phyloP scores from a whole-genome alignment of 345 rosid genomes.

The Toxicodendron radicans region DNA sequence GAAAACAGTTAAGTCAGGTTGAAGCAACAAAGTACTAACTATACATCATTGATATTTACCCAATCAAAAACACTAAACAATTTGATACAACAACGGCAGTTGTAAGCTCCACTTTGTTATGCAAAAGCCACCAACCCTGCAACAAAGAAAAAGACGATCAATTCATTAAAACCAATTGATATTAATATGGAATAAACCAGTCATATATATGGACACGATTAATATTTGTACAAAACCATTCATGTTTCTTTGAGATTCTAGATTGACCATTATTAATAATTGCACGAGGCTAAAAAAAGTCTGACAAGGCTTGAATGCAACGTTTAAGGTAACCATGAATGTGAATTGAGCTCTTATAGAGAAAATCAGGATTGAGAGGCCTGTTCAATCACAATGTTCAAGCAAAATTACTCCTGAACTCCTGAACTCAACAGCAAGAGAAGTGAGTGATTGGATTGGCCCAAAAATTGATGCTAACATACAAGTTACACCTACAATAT shows the following conservation, averaged over 20 bases:
- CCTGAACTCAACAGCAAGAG: neutral
- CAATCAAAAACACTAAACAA: slow-evolving; percentile 66
- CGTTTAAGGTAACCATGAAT: neutral
- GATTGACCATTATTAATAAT: neutral
- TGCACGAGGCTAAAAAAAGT: neutral
- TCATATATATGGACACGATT: neutral
- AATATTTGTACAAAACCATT: neutral
- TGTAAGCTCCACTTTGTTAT: slow-evolving; percentile 69
- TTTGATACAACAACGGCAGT: slow-evolving; percentile 52
- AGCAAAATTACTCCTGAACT: too few relatives aligned
- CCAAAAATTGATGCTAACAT: neutral
- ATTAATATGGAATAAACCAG: neutral
- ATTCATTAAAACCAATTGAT: slow-evolving; percentile 5
- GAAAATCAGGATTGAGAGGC: neutral
- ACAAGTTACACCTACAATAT: neutral
- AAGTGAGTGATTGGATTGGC: neutral
- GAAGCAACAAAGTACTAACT: slow-evolving; percentile 5
- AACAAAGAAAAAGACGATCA: slow-evolving; percentile 23
- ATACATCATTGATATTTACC: slow-evolving; percentile 47
- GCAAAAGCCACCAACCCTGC: slow-evolving; percentile 95
- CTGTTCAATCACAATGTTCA: neutral
- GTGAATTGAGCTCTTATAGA: neutral
- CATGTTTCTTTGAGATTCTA: neutral
- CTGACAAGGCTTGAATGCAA: neutral
- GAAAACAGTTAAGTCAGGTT: neutral